These are phyloP conservation scores for Xylaria sp. DNA, from an alignment of 2,329 filamentous ascomycete species.

Conservation along the genomic window DNA sequence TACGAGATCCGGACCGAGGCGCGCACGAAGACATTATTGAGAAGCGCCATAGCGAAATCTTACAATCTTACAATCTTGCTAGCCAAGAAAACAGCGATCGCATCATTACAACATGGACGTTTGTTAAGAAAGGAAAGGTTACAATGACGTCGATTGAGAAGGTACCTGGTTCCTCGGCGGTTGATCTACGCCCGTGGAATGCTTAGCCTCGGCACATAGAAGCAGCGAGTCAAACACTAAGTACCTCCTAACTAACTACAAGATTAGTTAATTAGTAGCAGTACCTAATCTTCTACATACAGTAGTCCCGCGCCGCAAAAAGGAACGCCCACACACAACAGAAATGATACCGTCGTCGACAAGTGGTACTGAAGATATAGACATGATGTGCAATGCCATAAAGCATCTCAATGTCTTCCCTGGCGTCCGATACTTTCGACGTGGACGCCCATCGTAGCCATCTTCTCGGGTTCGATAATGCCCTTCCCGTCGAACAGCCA, in stretches of 20 bases:
- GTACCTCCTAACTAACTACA: no score
- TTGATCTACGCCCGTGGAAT: conserved; percentile 41
- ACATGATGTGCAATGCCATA: not conserved
- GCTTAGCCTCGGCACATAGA: conserved; percentile 9
- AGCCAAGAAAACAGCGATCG: not conserved
- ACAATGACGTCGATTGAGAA: conserved; percentile 6
- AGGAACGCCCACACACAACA: not conserved
- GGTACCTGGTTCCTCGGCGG: conserved; percentile 29
- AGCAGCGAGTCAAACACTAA: not conserved
- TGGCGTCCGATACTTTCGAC: conserved; percentile 61
- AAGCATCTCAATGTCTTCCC: not conserved
- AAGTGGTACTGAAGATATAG: not conserved
- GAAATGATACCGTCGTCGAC: not conserved
- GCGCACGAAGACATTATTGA: conserved; percentile 40
- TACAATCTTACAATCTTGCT: not conserved
- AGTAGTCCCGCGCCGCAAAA: not conserved
- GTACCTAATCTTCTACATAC: not conserved
- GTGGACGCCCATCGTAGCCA: conserved; percentile 61
- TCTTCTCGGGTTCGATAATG: conserved; percentile 59
- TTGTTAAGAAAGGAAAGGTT: not conserved
- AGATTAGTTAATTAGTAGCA: no score
- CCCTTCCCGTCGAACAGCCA: conserved; percentile 68
- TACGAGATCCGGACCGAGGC: conserved; percentile 44
- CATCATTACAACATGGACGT: not conserved
- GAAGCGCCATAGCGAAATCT: conserved; percentile 40